Conservation (phyloP, 805 yeast genomes). For the Sporopachydermia quercuum region DNA sequence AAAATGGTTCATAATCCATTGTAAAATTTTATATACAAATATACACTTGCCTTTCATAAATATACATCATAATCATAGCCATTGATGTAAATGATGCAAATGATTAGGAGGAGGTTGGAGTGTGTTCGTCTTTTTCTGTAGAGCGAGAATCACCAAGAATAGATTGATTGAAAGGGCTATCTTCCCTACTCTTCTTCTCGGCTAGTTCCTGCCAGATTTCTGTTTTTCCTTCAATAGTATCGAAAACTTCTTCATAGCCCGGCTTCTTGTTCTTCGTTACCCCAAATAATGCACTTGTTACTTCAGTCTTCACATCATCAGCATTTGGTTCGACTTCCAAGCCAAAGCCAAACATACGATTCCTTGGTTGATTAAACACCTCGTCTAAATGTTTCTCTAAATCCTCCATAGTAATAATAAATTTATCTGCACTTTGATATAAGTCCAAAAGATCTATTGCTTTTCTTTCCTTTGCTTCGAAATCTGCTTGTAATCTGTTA, state of each 20-base stretch:
- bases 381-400: slow-evolving; percentile 40
- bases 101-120: too few species aligned
- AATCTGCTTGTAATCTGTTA: slow-evolving; percentile 45
- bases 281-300: slow-evolving; percentile 12
- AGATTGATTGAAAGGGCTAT: neutral
- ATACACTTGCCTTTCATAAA: too few species aligned
- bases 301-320: slow-evolving; percentile 2
- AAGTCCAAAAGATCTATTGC: slow-evolving; percentile 49
- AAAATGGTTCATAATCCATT: too few species aligned
- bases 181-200: neutral
- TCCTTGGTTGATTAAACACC: slow-evolving; percentile 27
- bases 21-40: too few species aligned
- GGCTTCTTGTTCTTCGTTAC: slow-evolving; percentile 13
- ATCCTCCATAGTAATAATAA: slow-evolving; percentile 59
- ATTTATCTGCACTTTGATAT: slow-evolving; percentile 54
- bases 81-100: too few species aligned
- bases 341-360: neutral
- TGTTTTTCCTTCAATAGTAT: slow-evolving; percentile 9
- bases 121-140: too few species aligned
- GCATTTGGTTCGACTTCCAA: neutral
- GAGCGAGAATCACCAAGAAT: neutral
- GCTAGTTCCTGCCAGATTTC: slow-evolving; percentile 2
- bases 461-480: slow-evolving; percentile 34
- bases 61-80: too few species aligned
- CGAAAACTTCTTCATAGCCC: slow-evolving; percentile 16